Base-by-base conservation (phyloP, 768 basidiomycete species). In the Tulasnella sp. region DNA sequence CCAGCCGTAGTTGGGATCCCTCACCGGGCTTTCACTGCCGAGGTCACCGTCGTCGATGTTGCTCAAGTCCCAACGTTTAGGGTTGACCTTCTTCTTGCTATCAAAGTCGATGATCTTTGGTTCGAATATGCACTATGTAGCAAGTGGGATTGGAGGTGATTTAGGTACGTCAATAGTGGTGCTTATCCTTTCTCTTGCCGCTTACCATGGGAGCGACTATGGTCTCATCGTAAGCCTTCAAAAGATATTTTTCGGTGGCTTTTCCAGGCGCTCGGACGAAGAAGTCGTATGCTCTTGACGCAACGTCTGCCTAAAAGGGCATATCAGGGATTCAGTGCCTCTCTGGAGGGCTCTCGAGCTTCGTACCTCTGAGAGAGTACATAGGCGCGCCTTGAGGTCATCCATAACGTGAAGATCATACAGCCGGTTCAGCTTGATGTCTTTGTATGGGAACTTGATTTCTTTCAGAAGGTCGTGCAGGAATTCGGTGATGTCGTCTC, bases 341-440 rank as follows among this genome's bases (percentile, higher is more conserved):
- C 64, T 2, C 37, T n/a, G 29, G 72, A 71, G 4, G 34, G 3
- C 17, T 14, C n/a, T 8, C 19, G 34, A 15, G 22, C 12, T 22
- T 80, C 87, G 79, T 79, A 96, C 97, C 87, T 99, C 96, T 34
- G 90, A 87, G 37, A 99, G 85, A 0, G 95, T 96, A 80, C 93
- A 95, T 36, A 94, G 83, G 67, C 91, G 87, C 68, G 88, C 86
- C 80, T 99, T 98, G 75, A 99, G 86, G 79, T 96, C 93, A 81
- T 98, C 94, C 87, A 98, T 90, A 71, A 97, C 88, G 71, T 87
- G 86, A 93, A 94, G 97, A 80, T 98, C 96, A 80, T 94, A 93
- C 64, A 88, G 87, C 40, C 87, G 86, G 7, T 87, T 87, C 34
- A 98, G 85, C 80, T 98, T 87, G 78, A 94, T 85, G 36, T 96